Evolutionary conservation across 2,329 filamentous ascomycete genomes (phyloP).

Genomic region (Niveomyces coronatus): DNA sequence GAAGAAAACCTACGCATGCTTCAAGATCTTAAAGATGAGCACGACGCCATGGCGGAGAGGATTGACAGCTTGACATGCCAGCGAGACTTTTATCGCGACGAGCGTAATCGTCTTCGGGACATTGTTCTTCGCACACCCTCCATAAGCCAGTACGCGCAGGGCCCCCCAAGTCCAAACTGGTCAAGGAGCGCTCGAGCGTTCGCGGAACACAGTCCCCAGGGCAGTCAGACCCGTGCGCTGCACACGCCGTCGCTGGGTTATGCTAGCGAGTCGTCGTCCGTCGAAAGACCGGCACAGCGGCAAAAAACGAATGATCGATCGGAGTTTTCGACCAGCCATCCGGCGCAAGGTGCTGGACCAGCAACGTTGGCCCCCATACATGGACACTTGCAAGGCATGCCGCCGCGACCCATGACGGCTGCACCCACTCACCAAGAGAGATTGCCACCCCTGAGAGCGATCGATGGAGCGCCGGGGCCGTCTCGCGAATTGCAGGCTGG

Average conservation of each 20-base stretch:
- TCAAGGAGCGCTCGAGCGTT: constrained; percentile 26
- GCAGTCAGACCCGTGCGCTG: constrained; percentile 16
- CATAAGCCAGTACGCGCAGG: constrained; percentile 41
- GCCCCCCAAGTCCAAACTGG: constrained; percentile 40
- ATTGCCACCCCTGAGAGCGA: constrained; percentile 36
- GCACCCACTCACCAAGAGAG: constrained; percentile 30
- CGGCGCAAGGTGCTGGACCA: constrained; percentile 23
- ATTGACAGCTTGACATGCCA: constrained; percentile 48
- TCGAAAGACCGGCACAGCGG: constrained; percentile 36
- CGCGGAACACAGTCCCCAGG: constrained; percentile 27
- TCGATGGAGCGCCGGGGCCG: constrained; percentile 27
- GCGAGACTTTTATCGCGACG: constrained; percentile 61
- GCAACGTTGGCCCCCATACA: constrained; percentile 32
- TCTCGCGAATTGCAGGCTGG: constrained; percentile 15
- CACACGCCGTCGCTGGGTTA: constrained; percentile 23
- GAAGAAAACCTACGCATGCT: constrained; percentile 60
- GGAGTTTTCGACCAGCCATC: constrained; percentile 31
- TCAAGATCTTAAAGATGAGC: constrained; percentile 56
- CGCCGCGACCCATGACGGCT: constrained; percentile 28
- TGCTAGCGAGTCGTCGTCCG: constrained; percentile 31
- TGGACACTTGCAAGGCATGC: constrained; percentile 25
- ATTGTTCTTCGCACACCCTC: constrained; percentile 50
- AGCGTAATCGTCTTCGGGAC: constrained; percentile 62
- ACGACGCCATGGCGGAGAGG: constrained; percentile 51
- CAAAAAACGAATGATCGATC: constrained; percentile 38